Conservation (phyloP, 176 grass and related monocot genomes). For the Zea mays region Zm-B73-REFERENCE-NAM-5.0 NC_050096.1:297029501-297030000, state of each 20-base stretch:
- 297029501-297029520: too few relatives aligned
- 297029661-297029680: not conserved
- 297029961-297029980: not conserved
- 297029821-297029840: slow-evolving; percentile 7
- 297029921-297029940: not conserved
- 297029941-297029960: not conserved
- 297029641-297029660: too few relatives aligned
- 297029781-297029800: not conserved
- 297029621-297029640: too few relatives aligned
- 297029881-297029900: not conserved
- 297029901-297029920: slow-evolving; percentile 3
- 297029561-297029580: too few relatives aligned
- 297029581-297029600: too few relatives aligned
- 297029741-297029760: not conserved
- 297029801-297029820: not conserved
- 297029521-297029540: too few relatives aligned
- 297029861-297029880: not conserved
- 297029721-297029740: not conserved
- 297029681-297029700: not conserved
- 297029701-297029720: not conserved
- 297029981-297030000: not conserved
- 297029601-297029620: too few relatives aligned
- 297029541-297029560: too few relatives aligned
- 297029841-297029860: slow-evolving; percentile 1
- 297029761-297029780: not conserved